Conservation (phyloP, 768 basidiomycete genomes). For the Lanmaoa rubissima region DNA sequence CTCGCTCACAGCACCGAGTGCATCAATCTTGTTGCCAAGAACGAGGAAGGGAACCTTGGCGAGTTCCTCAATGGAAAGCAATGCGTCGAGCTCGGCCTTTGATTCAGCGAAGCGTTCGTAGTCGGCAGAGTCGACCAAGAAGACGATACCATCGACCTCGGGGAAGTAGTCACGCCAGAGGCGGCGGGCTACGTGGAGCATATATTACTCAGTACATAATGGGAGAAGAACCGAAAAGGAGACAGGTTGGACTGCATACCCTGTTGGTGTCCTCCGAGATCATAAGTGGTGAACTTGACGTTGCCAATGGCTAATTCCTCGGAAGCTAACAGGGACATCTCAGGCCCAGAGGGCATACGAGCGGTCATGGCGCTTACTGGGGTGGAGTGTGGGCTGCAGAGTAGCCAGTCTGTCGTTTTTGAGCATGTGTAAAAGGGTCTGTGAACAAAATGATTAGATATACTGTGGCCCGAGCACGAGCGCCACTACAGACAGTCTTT, state of each 20-base stretch:
- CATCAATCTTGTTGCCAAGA: conserved; percentile 99
- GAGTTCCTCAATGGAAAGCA: conserved; percentile 94
- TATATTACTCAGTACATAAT: not conserved
- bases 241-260: conserved; percentile 45
- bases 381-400: conserved; percentile 96
- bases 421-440: conserved; percentile 98
- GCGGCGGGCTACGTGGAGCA: conserved; percentile 66
- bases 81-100: conserved; percentile 95
- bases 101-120: conserved; percentile 95
- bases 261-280: conserved; percentile 96
- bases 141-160: conserved; percentile 97
- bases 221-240: not conserved
- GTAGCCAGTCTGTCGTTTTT: conserved; percentile 99
- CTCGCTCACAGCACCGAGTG: conserved; percentile 95
- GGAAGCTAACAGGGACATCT: conserved; percentile 59
- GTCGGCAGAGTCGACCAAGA: conserved; percentile 97
- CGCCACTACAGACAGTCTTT: conserved; percentile 73
- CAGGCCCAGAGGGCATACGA: conserved; percentile 1
- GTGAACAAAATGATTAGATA: conserved; percentile 4
- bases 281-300: conserved; percentile 98
- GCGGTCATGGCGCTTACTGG: conserved; percentile 59
- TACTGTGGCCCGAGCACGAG: not conserved
- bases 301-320: conserved; percentile 99
- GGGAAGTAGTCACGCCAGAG: conserved; percentile 99
- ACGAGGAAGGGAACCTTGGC: conserved; percentile 97